Evolutionary conservation across 2,329 filamentous ascomycete species (phyloP).

Genomic region (Lizonia empirigonia): DNA sequence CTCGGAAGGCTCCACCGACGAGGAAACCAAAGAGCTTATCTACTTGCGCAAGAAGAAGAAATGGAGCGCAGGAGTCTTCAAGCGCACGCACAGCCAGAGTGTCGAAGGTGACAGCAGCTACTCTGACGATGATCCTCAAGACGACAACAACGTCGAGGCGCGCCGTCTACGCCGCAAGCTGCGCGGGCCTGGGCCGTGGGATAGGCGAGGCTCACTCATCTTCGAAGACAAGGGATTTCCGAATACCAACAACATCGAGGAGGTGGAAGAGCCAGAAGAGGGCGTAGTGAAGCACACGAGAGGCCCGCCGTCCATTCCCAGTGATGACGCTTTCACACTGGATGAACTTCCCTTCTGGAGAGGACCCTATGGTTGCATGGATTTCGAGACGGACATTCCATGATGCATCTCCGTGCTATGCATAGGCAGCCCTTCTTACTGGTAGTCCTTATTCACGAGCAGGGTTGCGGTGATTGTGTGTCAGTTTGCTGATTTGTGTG

Average conservation of each 20-base stretch:
- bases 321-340: conserved; percentile 47
- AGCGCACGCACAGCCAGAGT: conserved; percentile 54
- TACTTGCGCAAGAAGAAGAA: conserved; percentile 48
- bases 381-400: conserved; percentile 34
- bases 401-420: conserved; percentile 9
- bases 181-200: conserved; percentile 44
- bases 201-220: conserved; percentile 44
- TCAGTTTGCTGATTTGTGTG: neutral
- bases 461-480: conserved; percentile 11
- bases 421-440: neutral
- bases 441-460: conserved; percentile 10
- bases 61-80: conserved; percentile 52
- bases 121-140: conserved; percentile 50
- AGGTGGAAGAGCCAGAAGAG: conserved; percentile 48
- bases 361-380: conserved; percentile 32
- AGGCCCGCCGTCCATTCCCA: conserved; percentile 47
- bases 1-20: conserved; percentile 39
- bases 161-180: conserved; percentile 53
- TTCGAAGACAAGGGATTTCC: conserved; percentile 50
- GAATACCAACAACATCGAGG: conserved; percentile 44
- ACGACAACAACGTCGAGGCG: conserved; percentile 47
- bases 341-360: conserved; percentile 49
- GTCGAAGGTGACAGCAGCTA: conserved; percentile 52
- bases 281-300: conserved; percentile 35
- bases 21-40: conserved; percentile 39